A percentile compares a stretch with the other conserved stretches of the same genome.
Conservation (phyloP, 2,329 filamentous ascomycete genomes). For the Colletotrichum sp. region DNA sequence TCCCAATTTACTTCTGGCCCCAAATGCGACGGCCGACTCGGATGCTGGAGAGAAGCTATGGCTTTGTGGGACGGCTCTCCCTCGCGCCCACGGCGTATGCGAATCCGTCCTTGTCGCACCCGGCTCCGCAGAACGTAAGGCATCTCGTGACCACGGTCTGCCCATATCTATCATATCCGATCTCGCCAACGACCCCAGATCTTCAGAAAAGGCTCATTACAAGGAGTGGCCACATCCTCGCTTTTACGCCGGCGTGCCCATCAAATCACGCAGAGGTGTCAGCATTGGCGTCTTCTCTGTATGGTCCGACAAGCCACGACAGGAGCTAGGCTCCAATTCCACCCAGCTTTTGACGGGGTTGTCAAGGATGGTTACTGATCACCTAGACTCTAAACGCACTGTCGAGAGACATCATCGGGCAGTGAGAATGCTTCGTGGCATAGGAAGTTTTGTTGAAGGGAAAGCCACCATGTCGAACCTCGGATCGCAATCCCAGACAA, state of each 20-base stretch:
- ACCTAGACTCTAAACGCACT: conserved; percentile 35
- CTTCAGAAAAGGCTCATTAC: conserved; percentile 28
- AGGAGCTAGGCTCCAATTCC: conserved; percentile 29
- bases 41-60: conserved; percentile 14
- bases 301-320: conserved; percentile 30
- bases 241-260: conserved; percentile 47
- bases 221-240: conserved; percentile 24
- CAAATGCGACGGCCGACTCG: conserved; percentile 8
- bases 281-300: conserved; percentile 47
- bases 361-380: conserved; percentile 34
- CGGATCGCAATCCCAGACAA: background rate
- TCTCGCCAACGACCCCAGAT: conserved; percentile 33
- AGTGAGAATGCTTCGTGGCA: conserved; percentile 39
- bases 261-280: conserved; percentile 40
- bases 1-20: conserved; percentile 38
- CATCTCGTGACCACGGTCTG: conserved; percentile 18
- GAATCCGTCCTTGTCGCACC: conserved; percentile 25
- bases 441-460: conserved; percentile 39
- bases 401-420: conserved; percentile 30
- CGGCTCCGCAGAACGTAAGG: background rate
- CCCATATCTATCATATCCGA: conserved; percentile 38
- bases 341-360: conserved; percentile 27
- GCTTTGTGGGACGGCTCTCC: conserved; percentile 31
- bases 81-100: conserved; percentile 30
- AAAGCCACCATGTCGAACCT: conserved; percentile 30